Percentiles rank a stretch among this genome's conserved stretches.
phyloP scores from a whole-genome alignment of 176 grass and related monocot genomes.

The Aegilops umbellulata region DNA sequence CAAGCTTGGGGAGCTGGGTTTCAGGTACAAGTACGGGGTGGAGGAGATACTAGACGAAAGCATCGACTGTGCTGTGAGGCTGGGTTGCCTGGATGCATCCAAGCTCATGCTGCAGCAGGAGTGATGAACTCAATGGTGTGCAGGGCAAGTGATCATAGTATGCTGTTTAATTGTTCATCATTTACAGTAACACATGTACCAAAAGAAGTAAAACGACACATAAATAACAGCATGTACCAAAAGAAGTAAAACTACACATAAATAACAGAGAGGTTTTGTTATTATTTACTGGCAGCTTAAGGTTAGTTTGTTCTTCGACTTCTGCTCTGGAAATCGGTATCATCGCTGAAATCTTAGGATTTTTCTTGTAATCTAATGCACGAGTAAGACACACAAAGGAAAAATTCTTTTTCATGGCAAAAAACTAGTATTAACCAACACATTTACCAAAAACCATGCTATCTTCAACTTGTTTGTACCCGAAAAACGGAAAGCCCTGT shows the following conservation, averaged over 20 bases:
- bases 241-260: neutral
- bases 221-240: neutral
- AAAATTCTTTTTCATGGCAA: neutral
- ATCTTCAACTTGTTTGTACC: neutral
- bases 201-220: neutral
- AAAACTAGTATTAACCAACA: too few species aligned
- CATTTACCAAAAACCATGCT: neutral
- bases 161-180: neutral
- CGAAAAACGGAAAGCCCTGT: neutral
- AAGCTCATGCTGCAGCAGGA: neutral
- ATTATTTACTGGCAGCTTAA: neutral
- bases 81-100: constrained; percentile 18
- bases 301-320: neutral
- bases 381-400: neutral
- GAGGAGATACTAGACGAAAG: constrained; percentile 41
- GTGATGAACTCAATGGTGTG: neutral
- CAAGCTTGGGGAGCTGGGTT: constrained; percentile 47
- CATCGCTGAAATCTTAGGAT: neutral
- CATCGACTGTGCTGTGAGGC: constrained; percentile 42
- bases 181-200: neutral
- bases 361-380: neutral
- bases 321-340: neutral
- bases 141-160: neutral
- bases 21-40: constrained; percentile 47
- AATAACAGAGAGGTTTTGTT: neutral